A percentile compares a stretch with the other conserved stretches of the same genome.
These are phyloP conservation scores for Luffa acutangula DNA, from an alignment of 306 rosid genomes.

Conservation along the genomic window DNA sequence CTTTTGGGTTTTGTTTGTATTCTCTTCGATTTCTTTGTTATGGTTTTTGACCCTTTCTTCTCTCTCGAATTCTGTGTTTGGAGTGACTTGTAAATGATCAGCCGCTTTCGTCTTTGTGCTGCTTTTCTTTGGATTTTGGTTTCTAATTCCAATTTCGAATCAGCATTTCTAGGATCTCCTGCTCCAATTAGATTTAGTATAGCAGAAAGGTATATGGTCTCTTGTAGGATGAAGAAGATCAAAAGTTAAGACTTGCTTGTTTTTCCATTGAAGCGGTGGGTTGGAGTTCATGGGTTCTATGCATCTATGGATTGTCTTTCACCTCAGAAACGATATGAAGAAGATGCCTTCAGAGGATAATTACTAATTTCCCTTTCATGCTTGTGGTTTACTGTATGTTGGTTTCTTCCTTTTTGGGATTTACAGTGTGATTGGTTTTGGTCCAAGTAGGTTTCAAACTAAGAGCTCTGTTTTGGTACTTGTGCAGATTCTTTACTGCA, in stretches of 20 bases:
- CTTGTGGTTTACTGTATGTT: not conserved
- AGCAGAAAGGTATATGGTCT: not conserved
- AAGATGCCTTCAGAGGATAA: not conserved
- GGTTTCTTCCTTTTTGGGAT: not conserved
- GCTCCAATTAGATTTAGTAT: not conserved
- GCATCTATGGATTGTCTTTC: not conserved
- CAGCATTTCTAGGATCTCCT: not conserved
- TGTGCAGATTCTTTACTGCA: not conserved
- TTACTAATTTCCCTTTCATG: not conserved
- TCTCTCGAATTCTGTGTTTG: not conserved
- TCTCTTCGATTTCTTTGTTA: not conserved
- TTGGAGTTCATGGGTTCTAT: not conserved
- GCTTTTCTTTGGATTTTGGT: not conserved
- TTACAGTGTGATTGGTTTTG: not conserved
- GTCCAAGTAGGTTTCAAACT: not conserved
- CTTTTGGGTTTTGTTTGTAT: not conserved
- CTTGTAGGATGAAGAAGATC: not conserved
- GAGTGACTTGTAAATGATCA: not conserved
- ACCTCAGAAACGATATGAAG: not conserved
- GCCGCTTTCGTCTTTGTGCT: not conserved
- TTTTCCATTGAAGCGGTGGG: not conserved
- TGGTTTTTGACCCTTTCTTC: not conserved
- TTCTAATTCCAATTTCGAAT: not conserved
- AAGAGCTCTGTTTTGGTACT: not conserved
- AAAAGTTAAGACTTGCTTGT: not conserved